Percentiles rank a stretch among this genome's conserved stretches.
Conservation (phyloP, 129 eudicot genomes). For the Centella asiatica region DNA sequence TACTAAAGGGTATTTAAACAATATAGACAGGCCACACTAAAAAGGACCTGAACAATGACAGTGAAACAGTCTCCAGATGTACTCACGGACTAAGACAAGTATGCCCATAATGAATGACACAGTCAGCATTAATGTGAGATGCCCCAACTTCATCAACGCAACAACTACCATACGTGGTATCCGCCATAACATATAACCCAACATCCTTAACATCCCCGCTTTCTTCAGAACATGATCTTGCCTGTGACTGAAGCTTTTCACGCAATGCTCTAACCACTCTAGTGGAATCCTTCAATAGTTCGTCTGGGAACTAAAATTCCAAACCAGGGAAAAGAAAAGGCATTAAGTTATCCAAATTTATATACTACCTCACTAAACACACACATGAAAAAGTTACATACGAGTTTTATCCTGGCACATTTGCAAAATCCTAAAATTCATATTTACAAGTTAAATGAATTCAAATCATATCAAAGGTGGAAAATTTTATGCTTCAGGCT, state of each 20-base stretch:
- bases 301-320: constrained; percentile 72
- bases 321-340: constrained; percentile 8
- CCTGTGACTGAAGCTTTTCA: constrained; percentile 32
- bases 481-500: too few species aligned
- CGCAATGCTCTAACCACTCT: constrained; percentile 51
- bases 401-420: too few species aligned
- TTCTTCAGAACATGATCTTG: not conserved
- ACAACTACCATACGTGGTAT: constrained; percentile 90
- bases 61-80: not conserved
- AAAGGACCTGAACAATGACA: not conserved
- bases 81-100: constrained; percentile 97
- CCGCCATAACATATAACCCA: constrained; percentile 94
- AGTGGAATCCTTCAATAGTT: constrained; percentile 73
- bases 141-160: constrained; percentile 98
- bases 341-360: not conserved
- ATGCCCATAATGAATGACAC: constrained; percentile 91
- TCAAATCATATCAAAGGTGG: too few species aligned
- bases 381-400: not conserved
- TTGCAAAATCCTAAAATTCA: not conserved
- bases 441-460: too few species aligned
- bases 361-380: too few species aligned
- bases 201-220: constrained; percentile 25
- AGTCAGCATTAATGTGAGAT: constrained; percentile 80
- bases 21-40: not conserved
- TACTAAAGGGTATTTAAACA: constrained; percentile 10